Conservation (phyloP, 495 filamentous ascomycete genomes). For the Aspergillus haitiensis region DNA sequence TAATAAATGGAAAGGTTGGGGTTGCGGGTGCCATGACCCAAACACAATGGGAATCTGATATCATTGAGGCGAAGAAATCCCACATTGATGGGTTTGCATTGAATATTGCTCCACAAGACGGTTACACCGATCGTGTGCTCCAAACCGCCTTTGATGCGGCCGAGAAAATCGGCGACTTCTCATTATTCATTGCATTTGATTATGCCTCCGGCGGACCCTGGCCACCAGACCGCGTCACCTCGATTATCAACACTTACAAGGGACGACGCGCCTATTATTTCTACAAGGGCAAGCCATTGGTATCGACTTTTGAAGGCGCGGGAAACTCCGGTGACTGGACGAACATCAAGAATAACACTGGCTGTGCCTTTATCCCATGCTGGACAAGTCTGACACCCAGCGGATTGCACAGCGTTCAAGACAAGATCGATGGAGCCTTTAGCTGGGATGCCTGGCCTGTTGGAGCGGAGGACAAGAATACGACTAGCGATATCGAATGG, state of each 20-base stretch:
- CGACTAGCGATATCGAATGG: constrained; percentile 55
- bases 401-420: constrained; percentile 44
- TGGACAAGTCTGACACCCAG: constrained; percentile 61
- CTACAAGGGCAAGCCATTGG: constrained; percentile 58
- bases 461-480: constrained; percentile 54
- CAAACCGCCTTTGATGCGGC: constrained; percentile 57
- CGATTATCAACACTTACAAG: constrained; percentile 59
- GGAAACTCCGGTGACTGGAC: constrained; percentile 58
- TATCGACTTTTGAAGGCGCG: constrained; percentile 72
- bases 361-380: constrained; percentile 59
- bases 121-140: constrained; percentile 51
- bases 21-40: constrained; percentile 33
- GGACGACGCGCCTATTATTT: constrained; percentile 52
- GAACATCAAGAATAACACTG: constrained; percentile 51
- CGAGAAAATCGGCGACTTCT: constrained; percentile 52
- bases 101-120: constrained; percentile 60
- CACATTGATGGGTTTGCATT: constrained; percentile 74
- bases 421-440: constrained; percentile 61
- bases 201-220: constrained; percentile 57
- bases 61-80: constrained; percentile 56
- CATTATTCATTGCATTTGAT: constrained; percentile 71
- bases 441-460: constrained; percentile 76
- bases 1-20: constrained; percentile 26
- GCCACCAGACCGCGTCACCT: constrained; percentile 54
- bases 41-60: constrained; percentile 60